phyloP scores from a whole-genome alignment of 2,329 filamentous ascomycete species.

The Phoma herbarum region DNA sequence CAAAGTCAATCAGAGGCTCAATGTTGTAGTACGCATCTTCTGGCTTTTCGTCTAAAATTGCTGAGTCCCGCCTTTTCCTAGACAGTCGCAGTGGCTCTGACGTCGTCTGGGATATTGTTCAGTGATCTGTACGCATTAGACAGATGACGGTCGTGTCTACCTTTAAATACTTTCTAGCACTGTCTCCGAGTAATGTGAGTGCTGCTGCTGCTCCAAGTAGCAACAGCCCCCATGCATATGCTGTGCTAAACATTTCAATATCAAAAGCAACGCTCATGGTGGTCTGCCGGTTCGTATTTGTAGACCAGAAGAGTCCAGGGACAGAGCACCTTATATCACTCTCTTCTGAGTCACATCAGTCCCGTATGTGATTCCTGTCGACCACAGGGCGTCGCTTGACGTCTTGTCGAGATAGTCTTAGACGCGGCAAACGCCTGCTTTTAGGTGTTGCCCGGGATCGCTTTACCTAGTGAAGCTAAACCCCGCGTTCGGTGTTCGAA shows the following conservation, averaged over 20 bases:
- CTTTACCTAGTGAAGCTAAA: slow-evolving; percentile 18
- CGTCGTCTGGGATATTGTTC: neutral
- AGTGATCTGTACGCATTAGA: neutral
- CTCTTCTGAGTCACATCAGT: neutral
- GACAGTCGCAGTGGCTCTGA: neutral
- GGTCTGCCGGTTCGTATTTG: neutral
- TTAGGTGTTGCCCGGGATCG: slow-evolving; percentile 7
- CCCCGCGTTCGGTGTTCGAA: slow-evolving; percentile 11
- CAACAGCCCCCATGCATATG: neutral
- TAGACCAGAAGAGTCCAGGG: slow-evolving; percentile 1
- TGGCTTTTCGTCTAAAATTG: slow-evolving; percentile 1
- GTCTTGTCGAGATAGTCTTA: slow-evolving; percentile 5
- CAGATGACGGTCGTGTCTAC: neutral
- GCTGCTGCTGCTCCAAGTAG: slow-evolving; percentile 9
- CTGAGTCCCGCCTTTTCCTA: neutral
- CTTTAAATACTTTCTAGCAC: neutral
- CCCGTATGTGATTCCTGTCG: neutral
- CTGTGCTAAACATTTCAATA: neutral
- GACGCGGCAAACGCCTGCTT: slow-evolving; percentile 12
- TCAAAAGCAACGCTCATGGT: neutral
- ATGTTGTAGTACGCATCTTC: slow-evolving; percentile 53
- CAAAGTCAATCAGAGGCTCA: slow-evolving; percentile 59
- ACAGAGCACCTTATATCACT: neutral
- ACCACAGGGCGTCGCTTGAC: neutral
- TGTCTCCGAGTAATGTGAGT: neutral